Evolutionary conservation across 352 stramenopile genomes (phyloP), one percentile per base, ranked within the genome.

Genomic region (Pythium sukuiense): DNA sequence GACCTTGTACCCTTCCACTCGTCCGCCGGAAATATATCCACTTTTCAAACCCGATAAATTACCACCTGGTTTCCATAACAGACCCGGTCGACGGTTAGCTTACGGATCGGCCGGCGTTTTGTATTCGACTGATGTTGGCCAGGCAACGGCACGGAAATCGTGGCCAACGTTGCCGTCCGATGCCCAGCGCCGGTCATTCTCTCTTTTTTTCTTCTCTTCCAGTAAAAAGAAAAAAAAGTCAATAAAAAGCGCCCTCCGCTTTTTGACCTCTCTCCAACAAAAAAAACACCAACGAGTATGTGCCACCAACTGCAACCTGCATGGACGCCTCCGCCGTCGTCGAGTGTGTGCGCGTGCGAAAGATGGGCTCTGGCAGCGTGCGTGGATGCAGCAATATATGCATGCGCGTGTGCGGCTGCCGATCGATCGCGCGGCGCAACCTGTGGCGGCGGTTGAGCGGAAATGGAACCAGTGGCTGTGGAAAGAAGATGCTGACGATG

Each of bases 121-220:
- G 39, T 55, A 41, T 55, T 27, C 24, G 8, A 16, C 29, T 12
- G 27, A n/a, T 58, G 49, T 54, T 39, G 29, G 49, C 45, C 11
- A 24, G 20, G 43, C 37, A 45, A 57, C 49, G 2, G 16, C 52
- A 48, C 41, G 56, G 53, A 58, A 55, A 39, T 35, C 41, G 52
- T 39, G 54, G 63, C 59, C 58, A 37, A 60, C 65, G 53, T 69
- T 76, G 65, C 43, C 52, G 52, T 61, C 56, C 27, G 53, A 59
- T 58, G 41, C 43, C 62, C 24, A 48, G 16, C 16, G 9, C 41
- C 24, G 59, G 66, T 72, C 85, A 91, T 88, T 90, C 81, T 91
- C 80, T 91, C 76, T 81, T 85, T 87, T 87, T 85, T 90, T 90
- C 78, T 72, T 90, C 81, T 89, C 78, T 91, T 87, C 81, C 81